phyloP scores from a whole-genome alignment of 257 asterid species.

The Lycium barbarum region DNA sequence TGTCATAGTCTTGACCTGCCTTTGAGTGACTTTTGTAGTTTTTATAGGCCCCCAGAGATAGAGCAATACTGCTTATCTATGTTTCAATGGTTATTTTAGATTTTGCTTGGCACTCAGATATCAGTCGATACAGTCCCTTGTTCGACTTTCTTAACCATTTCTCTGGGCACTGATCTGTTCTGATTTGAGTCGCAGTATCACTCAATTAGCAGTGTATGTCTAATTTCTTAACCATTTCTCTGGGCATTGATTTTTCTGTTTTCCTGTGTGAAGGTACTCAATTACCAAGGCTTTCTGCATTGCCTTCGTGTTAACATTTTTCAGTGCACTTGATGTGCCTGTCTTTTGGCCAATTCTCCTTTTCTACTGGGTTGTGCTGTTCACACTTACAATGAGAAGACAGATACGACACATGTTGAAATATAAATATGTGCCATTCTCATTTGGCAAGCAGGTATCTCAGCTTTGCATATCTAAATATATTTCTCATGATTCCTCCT shows the following conservation, averaged over 20 bases:
- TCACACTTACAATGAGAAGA: constrained; percentile 56
- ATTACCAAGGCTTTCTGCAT: constrained; percentile 64
- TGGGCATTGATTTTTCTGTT: constrained; percentile 18
- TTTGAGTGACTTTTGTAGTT: constrained; percentile 2
- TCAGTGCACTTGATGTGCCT: constrained; percentile 61
- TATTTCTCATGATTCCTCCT: background rate
- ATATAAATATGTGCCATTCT: constrained; percentile 62
- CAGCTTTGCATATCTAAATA: background rate
- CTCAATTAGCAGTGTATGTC: background rate
- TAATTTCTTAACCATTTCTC: background rate
- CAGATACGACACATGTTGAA: constrained; percentile 68
- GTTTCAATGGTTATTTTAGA: background rate
- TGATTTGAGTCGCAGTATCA: background rate
- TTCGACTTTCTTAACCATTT: background rate
- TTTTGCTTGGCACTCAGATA: background rate
- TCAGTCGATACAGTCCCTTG: background rate
- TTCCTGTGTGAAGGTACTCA: constrained; percentile 52
- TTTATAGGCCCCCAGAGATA: background rate
- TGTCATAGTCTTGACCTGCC: background rate
- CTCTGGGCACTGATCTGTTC: background rate
- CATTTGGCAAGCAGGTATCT: constrained; percentile 66
- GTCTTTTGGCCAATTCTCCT: constrained; percentile 79
- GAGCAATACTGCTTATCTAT: background rate
- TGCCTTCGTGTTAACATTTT: constrained; percentile 59
- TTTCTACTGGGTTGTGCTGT: constrained; percentile 68